A percentile compares a stretch with the other conserved stretches of the same genome.
These are phyloP conservation scores for Uronychia binucleata DNA, from an alignment of 73 alveolate genomes.

Conservation along the genomic window DNA sequence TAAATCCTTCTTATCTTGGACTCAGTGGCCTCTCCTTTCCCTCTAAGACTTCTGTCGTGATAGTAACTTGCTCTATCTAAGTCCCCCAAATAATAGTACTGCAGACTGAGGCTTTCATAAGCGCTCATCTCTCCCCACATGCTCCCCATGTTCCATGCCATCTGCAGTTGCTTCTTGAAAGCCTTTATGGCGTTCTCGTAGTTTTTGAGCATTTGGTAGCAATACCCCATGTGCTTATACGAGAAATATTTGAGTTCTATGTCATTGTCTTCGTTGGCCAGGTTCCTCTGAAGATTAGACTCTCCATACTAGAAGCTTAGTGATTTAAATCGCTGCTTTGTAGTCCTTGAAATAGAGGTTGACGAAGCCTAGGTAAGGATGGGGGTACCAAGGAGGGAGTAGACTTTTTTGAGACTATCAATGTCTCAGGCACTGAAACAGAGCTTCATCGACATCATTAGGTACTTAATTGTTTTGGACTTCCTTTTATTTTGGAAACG, in stretches of 20 bases:
- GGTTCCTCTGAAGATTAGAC: no score
- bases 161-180: slow-evolving; percentile 40
- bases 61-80: slow-evolving; percentile 45
- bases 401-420: no score
- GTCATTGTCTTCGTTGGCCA: slow-evolving; percentile 31
- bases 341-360: background rate
- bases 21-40: slow-evolving; percentile 50
- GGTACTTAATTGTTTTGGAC: no score
- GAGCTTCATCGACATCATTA: no score
- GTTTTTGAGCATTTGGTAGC: slow-evolving; percentile 25
- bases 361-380: slow-evolving; percentile 13
- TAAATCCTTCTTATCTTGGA: no score
- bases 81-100: slow-evolving; percentile 47
- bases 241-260: slow-evolving; percentile 12
- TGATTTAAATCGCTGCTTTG: background rate
- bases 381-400: no score
- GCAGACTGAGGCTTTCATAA: slow-evolving; percentile 35
- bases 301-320: no score
- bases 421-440: no score
- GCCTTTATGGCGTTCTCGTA: slow-evolving; percentile 43
- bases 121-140: slow-evolving; percentile 53
- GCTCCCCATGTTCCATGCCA: slow-evolving; percentile 44
- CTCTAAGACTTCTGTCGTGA: slow-evolving; percentile 63
- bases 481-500: no score
- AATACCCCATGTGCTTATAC: slow-evolving; percentile 19